Evolutionary conservation across 31 red algal species (phyloP), one percentile per base, ranked within the genome.

Genomic region (Endocladia muricata): DNA sequence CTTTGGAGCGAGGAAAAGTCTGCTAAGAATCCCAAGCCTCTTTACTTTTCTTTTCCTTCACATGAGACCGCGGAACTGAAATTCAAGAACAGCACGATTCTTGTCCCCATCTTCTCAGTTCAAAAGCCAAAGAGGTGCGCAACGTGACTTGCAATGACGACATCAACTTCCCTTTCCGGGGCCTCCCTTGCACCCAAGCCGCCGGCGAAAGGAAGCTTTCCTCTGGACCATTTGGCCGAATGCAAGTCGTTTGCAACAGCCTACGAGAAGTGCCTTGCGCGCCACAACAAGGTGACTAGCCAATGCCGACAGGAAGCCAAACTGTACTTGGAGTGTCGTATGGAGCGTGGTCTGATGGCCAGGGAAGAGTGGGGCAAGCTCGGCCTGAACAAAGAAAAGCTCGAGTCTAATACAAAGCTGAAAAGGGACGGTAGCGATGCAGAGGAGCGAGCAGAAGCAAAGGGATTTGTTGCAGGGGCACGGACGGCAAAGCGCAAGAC

Each of bases 121-220:
- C n/a, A n/a, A n/a, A n/a, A n/a, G n/a, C n/a, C n/a, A n/a, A n/a
- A n/a, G n/a, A n/a, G n/a, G n/a, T n/a, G n/a, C n/a, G n/a, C n/a
- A n/a, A n/a, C n/a, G n/a, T n/a, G n/a, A n/a, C n/a, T n/a, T 7
- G 32, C 76, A 44, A 91, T 91, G 87, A 91, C 87, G 19, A 91
- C 87, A 25, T 91, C 87, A 68, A 91, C 77, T 17, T 63, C 55
- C 6, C 60, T 91, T 32, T 82, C 76, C 9, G 87, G 87, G 2
- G 69, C 70, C 4, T 37, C 59, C 3, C 41, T 83, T 3, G 49
- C 76, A 1, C 93, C 93, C 34, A 73, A 81, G 40, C 81, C 95
- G 11, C 95, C 95, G 36, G 85, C 84, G 31, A 82, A 88, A 59
- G 95, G 95, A 60, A 86, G 79, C 57, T 98, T 98, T 58, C 95